Percentiles rank a stretch among this genome's conserved stretches.
Conservation (phyloP, 305 asterid genomes). For the Galium porrigens region DNA sequence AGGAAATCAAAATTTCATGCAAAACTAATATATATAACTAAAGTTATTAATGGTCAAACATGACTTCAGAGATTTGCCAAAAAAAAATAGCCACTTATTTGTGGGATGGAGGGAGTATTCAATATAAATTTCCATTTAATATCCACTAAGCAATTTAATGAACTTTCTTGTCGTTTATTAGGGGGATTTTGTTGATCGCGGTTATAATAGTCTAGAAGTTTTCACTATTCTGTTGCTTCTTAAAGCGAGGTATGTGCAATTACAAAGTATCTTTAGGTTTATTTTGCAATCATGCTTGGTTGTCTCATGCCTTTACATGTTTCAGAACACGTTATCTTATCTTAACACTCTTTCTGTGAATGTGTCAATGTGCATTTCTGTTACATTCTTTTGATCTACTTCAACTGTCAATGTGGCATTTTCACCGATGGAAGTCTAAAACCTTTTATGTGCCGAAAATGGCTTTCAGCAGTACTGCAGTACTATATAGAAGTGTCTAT, state of each 20-base stretch:
- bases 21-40: too few relatives aligned
- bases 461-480: background rate
- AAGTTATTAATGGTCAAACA: too few relatives aligned
- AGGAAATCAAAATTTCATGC: too few relatives aligned
- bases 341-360: background rate
- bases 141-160: background rate
- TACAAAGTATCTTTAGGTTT: background rate
- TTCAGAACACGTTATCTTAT: background rate
- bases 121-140: background rate
- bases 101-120: too few relatives aligned
- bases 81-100: too few relatives aligned
- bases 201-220: conserved; percentile 93
- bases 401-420: background rate
- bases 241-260: conserved; percentile 64
- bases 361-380: background rate
- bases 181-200: conserved; percentile 99
- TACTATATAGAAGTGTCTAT: background rate
- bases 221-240: conserved; percentile 89
- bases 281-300: background rate
- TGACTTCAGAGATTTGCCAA: too few relatives aligned
- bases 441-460: background rate
- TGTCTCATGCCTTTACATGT: background rate
- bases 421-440: background rate
- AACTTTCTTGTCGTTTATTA: conserved; percentile 24
- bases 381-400: too few relatives aligned